phyloP scores from a whole-genome alignment of 495 filamentous ascomycete species.

The Arthonia radiata region DNA sequence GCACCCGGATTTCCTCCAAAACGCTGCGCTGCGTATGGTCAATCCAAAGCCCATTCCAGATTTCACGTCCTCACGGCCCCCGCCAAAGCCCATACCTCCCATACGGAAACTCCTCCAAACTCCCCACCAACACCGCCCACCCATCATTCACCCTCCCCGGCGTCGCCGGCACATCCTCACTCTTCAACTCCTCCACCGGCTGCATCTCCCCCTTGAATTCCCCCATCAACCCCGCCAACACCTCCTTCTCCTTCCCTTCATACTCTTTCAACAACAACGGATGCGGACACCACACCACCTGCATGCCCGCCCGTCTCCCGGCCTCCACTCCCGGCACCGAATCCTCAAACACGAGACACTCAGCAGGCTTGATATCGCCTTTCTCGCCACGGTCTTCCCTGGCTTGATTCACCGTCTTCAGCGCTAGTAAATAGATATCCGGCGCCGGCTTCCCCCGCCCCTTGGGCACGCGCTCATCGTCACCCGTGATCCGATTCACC shows the following conservation, averaged over 20 bases:
- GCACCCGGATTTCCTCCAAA: too few species aligned
- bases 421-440: constrained; percentile 79
- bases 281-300: constrained; percentile 84
- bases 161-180: constrained; percentile 12
- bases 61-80: too few species aligned
- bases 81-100: constrained; percentile 47
- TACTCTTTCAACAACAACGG: constrained; percentile 52
- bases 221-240: constrained; percentile 61
- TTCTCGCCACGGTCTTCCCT: constrained; percentile 26
- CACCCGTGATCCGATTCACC: constrained; percentile 50
- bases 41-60: too few species aligned
- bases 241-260: constrained; percentile 47
- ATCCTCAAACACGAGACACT: constrained; percentile 95
- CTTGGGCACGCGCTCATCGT: constrained; percentile 54
- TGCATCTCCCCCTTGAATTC: constrained; percentile 31
- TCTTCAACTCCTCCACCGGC: constrained; percentile 13
- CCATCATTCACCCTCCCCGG: constrained; percentile 42
- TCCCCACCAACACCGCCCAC: constrained; percentile 36
- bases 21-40: too few species aligned
- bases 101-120: constrained; percentile 49
- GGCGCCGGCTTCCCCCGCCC: constrained; percentile 81
- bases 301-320: constrained; percentile 78
- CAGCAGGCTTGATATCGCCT: constrained; percentile 45
- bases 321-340: constrained; percentile 80
- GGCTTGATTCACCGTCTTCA: constrained; percentile 59